These are phyloP conservation scores for Boletus pseudo-olivaceus DNA, from an alignment of 768 basidiomycete species.

Conservation along the genomic window DNA sequence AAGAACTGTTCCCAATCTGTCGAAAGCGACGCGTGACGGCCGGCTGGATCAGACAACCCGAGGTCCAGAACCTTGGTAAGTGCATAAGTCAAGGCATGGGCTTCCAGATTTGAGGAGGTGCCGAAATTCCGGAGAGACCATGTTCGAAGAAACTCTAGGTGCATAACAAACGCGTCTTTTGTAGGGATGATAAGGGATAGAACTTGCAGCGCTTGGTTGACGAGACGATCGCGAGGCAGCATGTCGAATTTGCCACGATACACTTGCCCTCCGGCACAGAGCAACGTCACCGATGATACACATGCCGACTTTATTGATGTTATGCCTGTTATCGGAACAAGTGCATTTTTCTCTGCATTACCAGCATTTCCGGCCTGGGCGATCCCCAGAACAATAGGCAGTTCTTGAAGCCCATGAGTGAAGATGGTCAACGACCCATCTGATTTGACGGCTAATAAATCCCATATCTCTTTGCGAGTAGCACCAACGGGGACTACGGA, in stretches of 20 bases:
- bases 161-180: conserved; percentile 53
- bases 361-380: conserved; percentile 9
- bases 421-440: conserved; percentile 52
- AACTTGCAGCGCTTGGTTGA: conserved; percentile 54
- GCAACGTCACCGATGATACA: conserved; percentile 49
- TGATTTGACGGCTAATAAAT: conserved; percentile 65
- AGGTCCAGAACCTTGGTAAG: conserved; percentile 48
- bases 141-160: conserved; percentile 49
- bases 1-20: conserved; percentile 49
- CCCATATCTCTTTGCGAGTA: conserved; percentile 60
- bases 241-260: conserved; percentile 52
- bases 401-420: conserved; percentile 54
- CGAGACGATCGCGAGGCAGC: conserved; percentile 52
- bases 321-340: conserved; percentile 31
- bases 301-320: conserved; percentile 46
- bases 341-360: background rate
- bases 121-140: conserved; percentile 53
- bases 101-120: conserved; percentile 47
- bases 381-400: conserved; percentile 36
- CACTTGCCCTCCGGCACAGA: conserved; percentile 48
- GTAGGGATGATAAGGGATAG: conserved; percentile 60
- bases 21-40: conserved; percentile 10
- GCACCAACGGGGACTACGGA: conserved; percentile 58
- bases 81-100: conserved; percentile 52
- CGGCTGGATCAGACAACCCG: conserved; percentile 24